Conservation (phyloP, 345 rosid genomes). For the Eucalyptus microcorys region DNA sequence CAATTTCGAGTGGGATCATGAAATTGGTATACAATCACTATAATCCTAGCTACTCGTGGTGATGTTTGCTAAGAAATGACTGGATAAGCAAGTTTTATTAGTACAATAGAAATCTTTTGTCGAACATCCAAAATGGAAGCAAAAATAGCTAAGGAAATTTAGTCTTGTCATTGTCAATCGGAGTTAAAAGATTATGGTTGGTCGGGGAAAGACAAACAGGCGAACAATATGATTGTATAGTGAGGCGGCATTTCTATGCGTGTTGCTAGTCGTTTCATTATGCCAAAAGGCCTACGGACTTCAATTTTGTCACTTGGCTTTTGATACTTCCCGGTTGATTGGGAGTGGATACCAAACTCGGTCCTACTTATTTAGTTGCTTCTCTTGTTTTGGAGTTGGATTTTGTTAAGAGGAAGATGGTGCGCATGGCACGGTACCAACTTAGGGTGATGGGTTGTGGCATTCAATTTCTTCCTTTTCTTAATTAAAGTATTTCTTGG, state of each 20-base stretch:
- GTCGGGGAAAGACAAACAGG: background rate
- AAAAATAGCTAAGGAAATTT: background rate
- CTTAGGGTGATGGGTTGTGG: background rate
- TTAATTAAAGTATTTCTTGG: background rate
- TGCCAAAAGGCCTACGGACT: background rate
- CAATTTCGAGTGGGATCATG: no score
- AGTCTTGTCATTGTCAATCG: background rate
- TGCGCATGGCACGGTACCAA: background rate
- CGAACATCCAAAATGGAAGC: slow-evolving; percentile 4
- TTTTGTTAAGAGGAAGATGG: background rate
- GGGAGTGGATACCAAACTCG: background rate
- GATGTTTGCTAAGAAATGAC: background rate
- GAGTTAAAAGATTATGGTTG: background rate
- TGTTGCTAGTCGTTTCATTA: background rate
- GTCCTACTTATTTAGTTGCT: background rate
- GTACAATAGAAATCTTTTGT: background rate
- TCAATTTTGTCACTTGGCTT: background rate
- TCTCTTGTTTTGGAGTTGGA: background rate
- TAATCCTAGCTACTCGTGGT: no score
- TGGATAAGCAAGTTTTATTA: background rate
- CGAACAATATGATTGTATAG: background rate
- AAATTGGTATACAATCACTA: no score
- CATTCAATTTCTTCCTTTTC: background rate
- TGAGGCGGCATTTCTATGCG: background rate
- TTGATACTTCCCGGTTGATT: background rate